Evolutionary conservation across 805 yeast genomes (phyloP).

Genomic region (Ogataea ramenticola): DNA sequence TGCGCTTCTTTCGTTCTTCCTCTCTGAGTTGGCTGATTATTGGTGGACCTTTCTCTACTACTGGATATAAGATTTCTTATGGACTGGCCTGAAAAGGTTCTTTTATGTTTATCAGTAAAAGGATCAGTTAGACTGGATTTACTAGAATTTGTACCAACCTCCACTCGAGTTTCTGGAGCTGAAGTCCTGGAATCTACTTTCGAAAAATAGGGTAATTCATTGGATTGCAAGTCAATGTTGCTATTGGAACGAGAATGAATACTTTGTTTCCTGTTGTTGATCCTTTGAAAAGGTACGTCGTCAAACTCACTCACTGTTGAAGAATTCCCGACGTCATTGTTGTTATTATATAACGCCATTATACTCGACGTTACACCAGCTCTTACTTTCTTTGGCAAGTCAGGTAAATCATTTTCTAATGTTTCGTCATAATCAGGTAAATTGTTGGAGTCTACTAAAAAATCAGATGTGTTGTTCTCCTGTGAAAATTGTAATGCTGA

Average conservation of each 20-base stretch:
- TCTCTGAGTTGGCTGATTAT: not conserved
- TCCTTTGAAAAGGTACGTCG: not conserved
- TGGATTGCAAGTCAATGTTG: not conserved
- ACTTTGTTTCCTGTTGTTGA: too few relatives aligned
- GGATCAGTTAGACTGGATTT: not conserved
- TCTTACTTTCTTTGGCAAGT: slow-evolving; percentile 57
- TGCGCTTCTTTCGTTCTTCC: not conserved
- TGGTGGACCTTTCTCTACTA: not conserved
- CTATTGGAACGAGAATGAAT: not conserved
- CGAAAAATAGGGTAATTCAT: not conserved
- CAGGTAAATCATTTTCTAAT: slow-evolving; percentile 32
- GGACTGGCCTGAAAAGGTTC: not conserved
- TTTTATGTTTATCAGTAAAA: not conserved
- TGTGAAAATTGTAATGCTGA: slow-evolving; percentile 12
- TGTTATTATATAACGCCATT: slow-evolving; percentile 57
- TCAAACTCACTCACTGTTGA: not conserved
- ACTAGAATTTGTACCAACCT: not conserved
- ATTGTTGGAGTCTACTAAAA: not conserved
- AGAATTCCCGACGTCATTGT: not conserved
- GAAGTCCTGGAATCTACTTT: not conserved
- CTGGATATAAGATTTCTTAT: not conserved
- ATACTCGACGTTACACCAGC: slow-evolving; percentile 84
- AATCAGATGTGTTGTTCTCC: not conserved
- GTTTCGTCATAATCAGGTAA: slow-evolving; percentile 1
- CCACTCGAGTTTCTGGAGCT: not conserved